phyloP scores from a whole-genome alignment of 768 basidiomycete species.

The Hysterangium stoloniferum region DNA sequence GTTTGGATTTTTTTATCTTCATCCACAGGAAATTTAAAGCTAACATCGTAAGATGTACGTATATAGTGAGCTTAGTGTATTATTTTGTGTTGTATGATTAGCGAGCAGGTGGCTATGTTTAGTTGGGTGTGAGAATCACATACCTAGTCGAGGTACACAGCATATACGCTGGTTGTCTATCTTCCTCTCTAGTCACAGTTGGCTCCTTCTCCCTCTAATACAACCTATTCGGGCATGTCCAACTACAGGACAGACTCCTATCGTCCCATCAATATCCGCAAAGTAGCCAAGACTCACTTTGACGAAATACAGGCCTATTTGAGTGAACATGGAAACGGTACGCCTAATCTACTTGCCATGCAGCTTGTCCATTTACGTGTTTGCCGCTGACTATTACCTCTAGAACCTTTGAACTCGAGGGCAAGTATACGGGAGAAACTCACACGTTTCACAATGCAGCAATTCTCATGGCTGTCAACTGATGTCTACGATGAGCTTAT shows the following conservation, averaged over 20 bases:
- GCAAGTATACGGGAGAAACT: slow-evolving; percentile 85
- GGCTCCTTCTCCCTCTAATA: slow-evolving; percentile 65
- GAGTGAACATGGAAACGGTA: slow-evolving; percentile 65
- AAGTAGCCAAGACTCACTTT: slow-evolving; percentile 61
- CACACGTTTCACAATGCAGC: slow-evolving; percentile 87
- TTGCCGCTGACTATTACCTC: slow-evolving; percentile 10
- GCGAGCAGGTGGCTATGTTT: too few species aligned
- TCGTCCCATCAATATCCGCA: slow-evolving; percentile 58
- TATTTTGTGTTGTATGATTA: too few species aligned
- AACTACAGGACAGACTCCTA: slow-evolving; percentile 81
- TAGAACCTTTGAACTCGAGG: slow-evolving; percentile 73
- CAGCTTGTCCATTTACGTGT: not conserved
- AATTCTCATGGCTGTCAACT: slow-evolving; percentile 95
- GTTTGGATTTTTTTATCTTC: too few species aligned
- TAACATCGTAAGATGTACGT: too few species aligned
- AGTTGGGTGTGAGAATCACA: too few species aligned
- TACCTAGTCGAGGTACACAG: too few species aligned
- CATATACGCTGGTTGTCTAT: not conserved
- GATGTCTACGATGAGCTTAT: slow-evolving; percentile 97
- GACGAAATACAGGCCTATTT: slow-evolving; percentile 69
- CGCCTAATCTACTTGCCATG: slow-evolving; percentile 17
- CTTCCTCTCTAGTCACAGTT: slow-evolving; percentile 8
- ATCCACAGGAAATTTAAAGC: too few species aligned
- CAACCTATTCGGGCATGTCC: slow-evolving; percentile 82
- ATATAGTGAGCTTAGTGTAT: too few species aligned